These are phyloP conservation scores for Sanguinoderma infundibulare DNA, from an alignment of 1,284 basidiomycete genomes.

Conservation along the genomic window DNA sequence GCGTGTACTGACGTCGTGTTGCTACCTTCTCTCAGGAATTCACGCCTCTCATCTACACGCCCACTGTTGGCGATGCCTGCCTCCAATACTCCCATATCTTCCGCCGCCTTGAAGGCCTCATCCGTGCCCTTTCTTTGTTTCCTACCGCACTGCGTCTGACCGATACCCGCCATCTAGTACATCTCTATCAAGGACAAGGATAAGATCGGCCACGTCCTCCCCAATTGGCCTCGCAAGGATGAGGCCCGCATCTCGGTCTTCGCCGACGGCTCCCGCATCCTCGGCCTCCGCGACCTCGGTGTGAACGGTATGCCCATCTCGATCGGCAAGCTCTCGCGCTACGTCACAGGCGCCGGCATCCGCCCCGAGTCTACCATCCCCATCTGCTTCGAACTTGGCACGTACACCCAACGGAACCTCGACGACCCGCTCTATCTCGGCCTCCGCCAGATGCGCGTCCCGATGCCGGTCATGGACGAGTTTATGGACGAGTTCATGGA, in stretches of 20 bases:
- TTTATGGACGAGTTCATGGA: conserved; percentile 96
- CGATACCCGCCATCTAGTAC: conserved; percentile 51
- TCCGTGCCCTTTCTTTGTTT: conserved; percentile 39
- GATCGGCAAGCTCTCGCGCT: conserved; percentile 92
- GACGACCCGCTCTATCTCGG: conserved; percentile 93
- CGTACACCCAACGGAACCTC: conserved; percentile 83
- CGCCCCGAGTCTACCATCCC: conserved; percentile 86
- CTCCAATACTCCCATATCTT: conserved; percentile 85
- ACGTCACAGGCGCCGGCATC: conserved; percentile 88
- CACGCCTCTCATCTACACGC: conserved; percentile 91
- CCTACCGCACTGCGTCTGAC: conserved; percentile 11
- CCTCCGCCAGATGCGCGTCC: conserved; percentile 71
- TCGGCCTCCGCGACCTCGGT: conserved; percentile 91
- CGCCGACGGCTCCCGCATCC: conserved; percentile 90
- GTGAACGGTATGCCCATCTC: conserved; percentile 92
- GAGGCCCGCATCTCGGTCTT: conserved; percentile 86
- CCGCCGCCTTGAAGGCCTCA: conserved; percentile 78
- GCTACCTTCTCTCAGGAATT: conserved; percentile 51
- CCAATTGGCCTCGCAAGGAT: conserved; percentile 76
- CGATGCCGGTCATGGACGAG: conserved; percentile 68
- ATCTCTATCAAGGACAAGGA: conserved; percentile 89
- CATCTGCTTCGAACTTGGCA: conserved; percentile 87
- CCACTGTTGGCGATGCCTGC: conserved; percentile 91
- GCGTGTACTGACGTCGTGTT: background rate
- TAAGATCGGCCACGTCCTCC: conserved; percentile 69